Percentiles rank a stretch among this genome's conserved stretches.
Evolutionary conservation across 768 basidiomycete species (phyloP).

Genomic region (Favolaschia claudopus): DNA sequence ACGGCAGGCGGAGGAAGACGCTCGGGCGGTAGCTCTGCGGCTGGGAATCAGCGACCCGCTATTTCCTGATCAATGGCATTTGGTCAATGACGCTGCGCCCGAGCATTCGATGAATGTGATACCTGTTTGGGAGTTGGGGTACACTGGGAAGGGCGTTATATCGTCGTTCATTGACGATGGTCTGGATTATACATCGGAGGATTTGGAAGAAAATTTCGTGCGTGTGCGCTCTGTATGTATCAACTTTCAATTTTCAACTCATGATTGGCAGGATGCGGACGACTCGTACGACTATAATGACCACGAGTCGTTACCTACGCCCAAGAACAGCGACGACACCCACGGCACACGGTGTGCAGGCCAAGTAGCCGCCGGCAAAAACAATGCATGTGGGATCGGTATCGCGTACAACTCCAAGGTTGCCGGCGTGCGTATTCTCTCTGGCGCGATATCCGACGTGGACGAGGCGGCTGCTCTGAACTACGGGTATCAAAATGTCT

Average conservation of each 20-base stretch:
- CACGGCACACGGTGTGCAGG: slow-evolving; percentile 99
- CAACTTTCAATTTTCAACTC: slow-evolving; percentile 24
- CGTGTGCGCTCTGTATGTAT: slow-evolving; percentile 47
- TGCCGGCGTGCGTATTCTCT: slow-evolving; percentile 94
- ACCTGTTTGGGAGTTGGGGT: slow-evolving; percentile 88
- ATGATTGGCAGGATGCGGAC: slow-evolving; percentile 74
- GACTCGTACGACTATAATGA: slow-evolving; percentile 98
- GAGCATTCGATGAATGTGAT: slow-evolving; percentile 93
- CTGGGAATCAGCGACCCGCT: slow-evolving; percentile 77
- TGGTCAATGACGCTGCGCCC: slow-evolving; percentile 85
- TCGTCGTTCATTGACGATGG: slow-evolving; percentile 97
- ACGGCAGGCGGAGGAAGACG: slow-evolving; percentile 35
- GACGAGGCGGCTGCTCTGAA: slow-evolving; percentile 97
- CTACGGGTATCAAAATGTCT: slow-evolving; percentile 90
- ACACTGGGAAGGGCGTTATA: slow-evolving; percentile 87
- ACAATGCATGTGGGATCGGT: slow-evolving; percentile 93
- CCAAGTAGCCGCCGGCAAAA: slow-evolving; percentile 91
- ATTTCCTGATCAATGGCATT: slow-evolving; percentile 91
- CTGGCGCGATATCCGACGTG: slow-evolving; percentile 91
- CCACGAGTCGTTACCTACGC: slow-evolving; percentile 85
- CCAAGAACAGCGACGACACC: slow-evolving; percentile 88
- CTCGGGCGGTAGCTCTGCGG: slow-evolving; percentile 20
- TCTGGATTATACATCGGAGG: slow-evolving; percentile 86
- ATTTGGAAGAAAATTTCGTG: slow-evolving; percentile 92
- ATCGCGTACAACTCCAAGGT: slow-evolving; percentile 92